Evolutionary conservation across 2,329 filamentous ascomycete genomes (phyloP).

Genomic region (Colletotrichum spinosum): DNA sequence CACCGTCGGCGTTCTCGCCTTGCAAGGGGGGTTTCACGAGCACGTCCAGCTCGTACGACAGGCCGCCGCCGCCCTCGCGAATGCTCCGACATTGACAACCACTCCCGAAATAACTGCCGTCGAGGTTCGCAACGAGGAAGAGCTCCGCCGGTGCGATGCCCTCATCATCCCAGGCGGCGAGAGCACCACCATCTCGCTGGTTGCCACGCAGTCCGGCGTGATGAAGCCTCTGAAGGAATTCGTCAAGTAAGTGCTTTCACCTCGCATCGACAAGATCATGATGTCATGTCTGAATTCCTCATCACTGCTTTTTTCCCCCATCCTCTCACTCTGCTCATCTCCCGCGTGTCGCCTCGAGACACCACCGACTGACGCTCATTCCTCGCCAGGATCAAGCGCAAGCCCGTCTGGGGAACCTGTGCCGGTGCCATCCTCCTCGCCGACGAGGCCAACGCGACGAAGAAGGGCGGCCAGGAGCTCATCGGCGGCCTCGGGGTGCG

Average conservation of each 20-base stretch:
- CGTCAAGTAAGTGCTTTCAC: conserved; percentile 76
- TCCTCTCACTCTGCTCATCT: background rate
- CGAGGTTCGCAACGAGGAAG: conserved; percentile 80
- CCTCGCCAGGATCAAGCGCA: conserved; percentile 72
- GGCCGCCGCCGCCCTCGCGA: conserved; percentile 67
- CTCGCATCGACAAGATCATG: background rate
- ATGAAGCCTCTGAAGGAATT: conserved; percentile 88
- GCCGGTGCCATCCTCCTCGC: conserved; percentile 93
- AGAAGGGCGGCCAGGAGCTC: conserved; percentile 90
- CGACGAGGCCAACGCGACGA: conserved; percentile 87
- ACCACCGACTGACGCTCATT: conserved; percentile 9
- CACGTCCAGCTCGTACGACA: conserved; percentile 81
- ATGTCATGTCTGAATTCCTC: conserved; percentile 28
- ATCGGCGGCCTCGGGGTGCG: conserved; percentile 92
- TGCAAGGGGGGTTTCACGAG: conserved; percentile 94
- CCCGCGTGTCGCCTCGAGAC: background rate
- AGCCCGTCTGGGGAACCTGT: conserved; percentile 95
- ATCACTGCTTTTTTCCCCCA: background rate
- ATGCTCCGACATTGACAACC: conserved; percentile 37
- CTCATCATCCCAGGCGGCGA: conserved; percentile 94
- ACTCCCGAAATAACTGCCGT: conserved; percentile 65
- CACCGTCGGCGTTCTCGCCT: conserved; percentile 73
- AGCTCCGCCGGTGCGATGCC: conserved; percentile 81
- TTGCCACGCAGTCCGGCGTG: conserved; percentile 83
- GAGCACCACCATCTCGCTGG: conserved; percentile 91